phyloP scores from a whole-genome alignment of 108 stramenopile species.

The Nitzschia sp. region DNA sequence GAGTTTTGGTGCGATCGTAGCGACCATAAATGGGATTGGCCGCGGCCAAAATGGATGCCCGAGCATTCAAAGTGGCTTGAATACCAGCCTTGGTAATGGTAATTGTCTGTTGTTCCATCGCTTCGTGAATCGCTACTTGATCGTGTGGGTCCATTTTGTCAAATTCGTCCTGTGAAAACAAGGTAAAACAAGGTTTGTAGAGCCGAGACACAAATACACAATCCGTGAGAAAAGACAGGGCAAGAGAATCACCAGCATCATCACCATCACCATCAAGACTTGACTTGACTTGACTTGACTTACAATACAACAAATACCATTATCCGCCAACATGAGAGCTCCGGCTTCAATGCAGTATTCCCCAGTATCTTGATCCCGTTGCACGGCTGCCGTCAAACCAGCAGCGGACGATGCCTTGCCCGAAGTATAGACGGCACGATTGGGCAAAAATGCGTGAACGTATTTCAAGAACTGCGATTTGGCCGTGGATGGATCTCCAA shows the following conservation, averaged over 20 bases:
- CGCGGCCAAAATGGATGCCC: slow-evolving; percentile 97
- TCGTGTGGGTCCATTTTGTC: slow-evolving; percentile 98
- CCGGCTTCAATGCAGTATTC: slow-evolving; percentile 99
- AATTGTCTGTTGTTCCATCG: slow-evolving; percentile 99
- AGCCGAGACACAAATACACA: not conserved
- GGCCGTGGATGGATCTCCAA: slow-evolving; percentile 99
- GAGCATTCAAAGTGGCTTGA: slow-evolving; percentile 97
- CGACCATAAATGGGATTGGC: slow-evolving; percentile 99
- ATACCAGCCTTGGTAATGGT: slow-evolving; percentile 99
- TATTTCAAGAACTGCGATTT: slow-evolving; percentile 98
- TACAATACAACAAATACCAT: slow-evolving; percentile 99
- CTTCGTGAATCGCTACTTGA: slow-evolving; percentile 98
- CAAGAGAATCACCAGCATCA: not conserved
- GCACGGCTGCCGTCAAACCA: slow-evolving; percentile 97
- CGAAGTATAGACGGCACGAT: slow-evolving; percentile 93
- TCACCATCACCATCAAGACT: not conserved
- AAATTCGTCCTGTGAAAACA: slow-evolving; percentile 40
- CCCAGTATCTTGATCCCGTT: slow-evolving; percentile 96
- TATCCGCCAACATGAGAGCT: slow-evolving; percentile 98
- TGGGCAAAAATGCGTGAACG: slow-evolving; percentile 91
- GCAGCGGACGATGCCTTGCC: slow-evolving; percentile 98
- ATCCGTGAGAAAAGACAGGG: too few relatives aligned
- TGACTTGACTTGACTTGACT: too few relatives aligned
- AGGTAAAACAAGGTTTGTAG: not conserved
- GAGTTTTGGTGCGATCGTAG: slow-evolving; percentile 97